Evolutionary conservation across 768 basidiomycete species (phyloP).

Genomic region (Calocybe gangraenosa): DNA sequence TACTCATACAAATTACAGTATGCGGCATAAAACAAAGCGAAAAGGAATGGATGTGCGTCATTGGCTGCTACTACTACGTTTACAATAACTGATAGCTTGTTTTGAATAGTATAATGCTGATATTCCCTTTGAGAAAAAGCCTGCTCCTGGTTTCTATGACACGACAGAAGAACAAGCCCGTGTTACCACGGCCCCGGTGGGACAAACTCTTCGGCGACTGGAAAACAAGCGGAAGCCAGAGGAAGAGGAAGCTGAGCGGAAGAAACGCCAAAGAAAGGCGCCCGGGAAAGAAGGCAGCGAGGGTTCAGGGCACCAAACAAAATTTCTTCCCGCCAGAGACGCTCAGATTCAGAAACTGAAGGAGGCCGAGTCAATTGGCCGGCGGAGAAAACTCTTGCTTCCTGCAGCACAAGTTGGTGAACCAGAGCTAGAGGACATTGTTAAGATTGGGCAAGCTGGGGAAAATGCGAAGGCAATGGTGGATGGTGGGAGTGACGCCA

Average conservation of each 20-base stretch:
- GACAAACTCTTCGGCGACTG: slow-evolving; percentile 84
- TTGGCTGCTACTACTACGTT: background rate
- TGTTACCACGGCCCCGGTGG: slow-evolving; percentile 82
- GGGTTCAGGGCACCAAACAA: slow-evolving; percentile 68
- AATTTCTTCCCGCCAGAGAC: slow-evolving; percentile 95
- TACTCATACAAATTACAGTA: slow-evolving; percentile 39
- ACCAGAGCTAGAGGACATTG: slow-evolving; percentile 92
- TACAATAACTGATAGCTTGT: slow-evolving; percentile 4
- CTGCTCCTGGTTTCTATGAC: slow-evolving; percentile 96
- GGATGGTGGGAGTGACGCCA: slow-evolving; percentile 77
- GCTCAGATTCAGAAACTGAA: slow-evolving; percentile 97
- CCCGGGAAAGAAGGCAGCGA: slow-evolving; percentile 62
- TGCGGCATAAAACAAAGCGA: slow-evolving; percentile 92
- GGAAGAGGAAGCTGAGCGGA: slow-evolving; percentile 89
- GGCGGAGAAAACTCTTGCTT: slow-evolving; percentile 77
- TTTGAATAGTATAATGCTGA: slow-evolving; percentile 87
- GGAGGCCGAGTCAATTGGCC: slow-evolving; percentile 93
- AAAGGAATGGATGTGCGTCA: slow-evolving; percentile 92
- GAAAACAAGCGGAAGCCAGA: slow-evolving; percentile 96
- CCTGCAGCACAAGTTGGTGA: slow-evolving; percentile 94
- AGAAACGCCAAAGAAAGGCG: slow-evolving; percentile 77
- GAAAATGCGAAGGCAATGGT: slow-evolving; percentile 88
- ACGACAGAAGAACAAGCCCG: slow-evolving; percentile 91
- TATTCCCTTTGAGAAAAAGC: slow-evolving; percentile 97
- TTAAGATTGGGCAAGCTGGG: slow-evolving; percentile 93